Evolutionary conservation across 208 protist species (phyloP).

Genomic region (Leishmania braziliensis): DNA sequence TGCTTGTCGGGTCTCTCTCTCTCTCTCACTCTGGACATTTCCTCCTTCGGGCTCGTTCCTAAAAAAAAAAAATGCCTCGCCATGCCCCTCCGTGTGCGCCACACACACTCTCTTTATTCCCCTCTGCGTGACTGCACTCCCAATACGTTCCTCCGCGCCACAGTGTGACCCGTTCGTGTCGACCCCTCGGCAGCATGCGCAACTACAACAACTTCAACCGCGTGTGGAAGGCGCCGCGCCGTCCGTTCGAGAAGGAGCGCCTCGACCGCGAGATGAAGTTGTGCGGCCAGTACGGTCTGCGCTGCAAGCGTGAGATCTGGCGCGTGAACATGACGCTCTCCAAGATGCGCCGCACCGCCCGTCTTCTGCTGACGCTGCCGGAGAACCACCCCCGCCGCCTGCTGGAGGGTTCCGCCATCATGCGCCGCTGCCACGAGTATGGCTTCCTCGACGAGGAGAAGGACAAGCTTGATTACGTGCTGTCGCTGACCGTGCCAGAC

Average conservation of each 20-base stretch:
- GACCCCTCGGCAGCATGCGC: constrained; percentile 52
- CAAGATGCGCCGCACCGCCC: constrained; percentile 99
- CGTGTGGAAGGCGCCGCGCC: constrained; percentile 97
- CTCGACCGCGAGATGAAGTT: constrained; percentile 99
- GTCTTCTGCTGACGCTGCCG: constrained; percentile 99
- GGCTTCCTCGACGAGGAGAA: constrained; percentile 97
- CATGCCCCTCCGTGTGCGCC: background rate
- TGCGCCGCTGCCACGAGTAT: constrained; percentile 97
- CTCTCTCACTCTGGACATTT: too few species aligned
- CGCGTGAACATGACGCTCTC: constrained; percentile 98
- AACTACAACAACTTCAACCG: constrained; percentile 98
- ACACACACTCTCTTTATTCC: background rate
- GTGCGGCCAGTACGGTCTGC: constrained; percentile 98
- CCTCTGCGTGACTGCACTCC: background rate
- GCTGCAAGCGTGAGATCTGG: constrained; percentile 99
- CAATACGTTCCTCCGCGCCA: background rate
- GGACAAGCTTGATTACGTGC: constrained; percentile 99
- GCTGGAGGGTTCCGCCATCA: constrained; percentile 99
- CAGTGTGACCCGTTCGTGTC: background rate
- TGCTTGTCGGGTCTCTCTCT: too few species aligned
- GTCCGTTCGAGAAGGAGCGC: constrained; percentile 99
- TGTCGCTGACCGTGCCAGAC: constrained; percentile 98
- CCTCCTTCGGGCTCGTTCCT: too few species aligned
- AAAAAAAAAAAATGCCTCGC: background rate
- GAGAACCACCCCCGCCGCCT: constrained; percentile 96